Evolutionary conservation across 306 rosid genomes (phyloP).

Genomic region (Arachis stenosperma): DNA sequence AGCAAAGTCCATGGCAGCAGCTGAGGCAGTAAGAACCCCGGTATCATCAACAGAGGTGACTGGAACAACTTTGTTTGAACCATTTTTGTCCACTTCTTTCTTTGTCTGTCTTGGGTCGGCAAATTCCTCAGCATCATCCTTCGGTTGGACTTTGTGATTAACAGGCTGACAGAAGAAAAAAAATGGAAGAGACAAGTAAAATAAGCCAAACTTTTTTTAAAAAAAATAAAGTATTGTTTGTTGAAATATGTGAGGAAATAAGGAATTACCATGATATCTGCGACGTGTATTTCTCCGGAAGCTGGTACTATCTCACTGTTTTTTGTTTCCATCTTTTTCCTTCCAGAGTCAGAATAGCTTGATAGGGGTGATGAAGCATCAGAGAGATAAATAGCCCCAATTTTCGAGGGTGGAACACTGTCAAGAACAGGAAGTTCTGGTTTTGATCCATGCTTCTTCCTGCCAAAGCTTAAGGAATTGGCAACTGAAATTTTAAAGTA

Average conservation of each 20-base stretch:
- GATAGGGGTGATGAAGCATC: constrained; percentile 58
- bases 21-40: constrained; percentile 34
- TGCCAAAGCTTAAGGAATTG: constrained; percentile 50
- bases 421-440: constrained; percentile 74
- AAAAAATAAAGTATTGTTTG: background rate
- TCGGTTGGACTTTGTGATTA: constrained; percentile 43
- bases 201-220: background rate
- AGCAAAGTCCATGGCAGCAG: constrained; percentile 52
- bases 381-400: constrained; percentile 56
- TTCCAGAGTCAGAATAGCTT: constrained; percentile 48
- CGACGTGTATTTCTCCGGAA: constrained; percentile 47
- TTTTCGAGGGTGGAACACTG: constrained; percentile 48
- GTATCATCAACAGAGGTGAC: constrained; percentile 38
- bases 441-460: constrained; percentile 58
- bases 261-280: constrained; percentile 47
- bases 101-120: constrained; percentile 21
- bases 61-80: constrained; percentile 42
- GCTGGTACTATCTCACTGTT: constrained; percentile 43
- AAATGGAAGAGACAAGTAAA: constrained; percentile 29
- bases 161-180: constrained; percentile 54
- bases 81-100: constrained; percentile 39
- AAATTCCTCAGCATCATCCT: constrained; percentile 16
- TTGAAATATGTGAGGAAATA: constrained; percentile 16
- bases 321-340: constrained; percentile 47
- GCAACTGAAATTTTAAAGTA: constrained; percentile 56